phyloP scores from a whole-genome alignment of 2,329 filamentous ascomycete species.

The Fusarium miscanthi region DNA sequence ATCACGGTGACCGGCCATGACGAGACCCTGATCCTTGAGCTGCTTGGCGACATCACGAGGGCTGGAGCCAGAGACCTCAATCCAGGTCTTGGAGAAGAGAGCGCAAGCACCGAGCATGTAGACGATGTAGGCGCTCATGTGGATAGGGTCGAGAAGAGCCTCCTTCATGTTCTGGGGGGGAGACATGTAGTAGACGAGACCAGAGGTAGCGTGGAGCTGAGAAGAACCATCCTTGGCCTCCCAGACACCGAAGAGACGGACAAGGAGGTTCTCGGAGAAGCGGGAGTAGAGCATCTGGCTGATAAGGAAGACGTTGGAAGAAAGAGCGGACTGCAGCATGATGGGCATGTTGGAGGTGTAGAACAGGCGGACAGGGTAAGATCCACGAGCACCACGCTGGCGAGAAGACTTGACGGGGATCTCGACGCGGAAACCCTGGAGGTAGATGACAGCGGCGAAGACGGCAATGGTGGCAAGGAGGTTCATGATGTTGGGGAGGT shows the following conservation, averaged over 20 bases:
- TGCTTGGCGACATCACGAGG: conserved; percentile 99
- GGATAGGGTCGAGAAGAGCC: conserved; percentile 94
- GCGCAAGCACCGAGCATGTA: conserved; percentile 99
- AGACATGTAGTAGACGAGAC: conserved; percentile 99
- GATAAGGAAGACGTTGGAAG: conserved; percentile 99
- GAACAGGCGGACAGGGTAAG: conserved; percentile 98
- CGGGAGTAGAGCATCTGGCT: conserved; percentile 99
- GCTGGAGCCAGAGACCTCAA: conserved; percentile 97
- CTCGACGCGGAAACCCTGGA: conserved; percentile 98
- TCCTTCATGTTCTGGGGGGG: conserved; percentile 98
- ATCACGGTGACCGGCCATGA: conserved; percentile 99
- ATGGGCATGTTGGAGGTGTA: conserved; percentile 99
- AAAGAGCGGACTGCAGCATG: conserved; percentile 98
- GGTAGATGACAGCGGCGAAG: conserved; percentile 98
- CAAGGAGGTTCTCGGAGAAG: conserved; percentile 98
- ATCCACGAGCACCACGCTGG: conserved; percentile 97
- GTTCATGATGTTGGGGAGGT: conserved; percentile 99
- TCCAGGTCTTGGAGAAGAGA: conserved; percentile 99
- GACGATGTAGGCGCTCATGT: conserved; percentile 92
- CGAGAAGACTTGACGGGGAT: conserved; percentile 99
- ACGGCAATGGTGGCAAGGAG: conserved; percentile 90
- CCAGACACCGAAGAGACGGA: conserved; percentile 98
- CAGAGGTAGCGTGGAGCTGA: conserved; percentile 92
- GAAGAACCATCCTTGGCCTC: conserved; percentile 96
- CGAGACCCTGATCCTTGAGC: conserved; percentile 98